Evolutionary conservation across 2,329 filamentous ascomycete genomes (phyloP).

Genomic region (Ilyonectria mors-panacis): DNA sequence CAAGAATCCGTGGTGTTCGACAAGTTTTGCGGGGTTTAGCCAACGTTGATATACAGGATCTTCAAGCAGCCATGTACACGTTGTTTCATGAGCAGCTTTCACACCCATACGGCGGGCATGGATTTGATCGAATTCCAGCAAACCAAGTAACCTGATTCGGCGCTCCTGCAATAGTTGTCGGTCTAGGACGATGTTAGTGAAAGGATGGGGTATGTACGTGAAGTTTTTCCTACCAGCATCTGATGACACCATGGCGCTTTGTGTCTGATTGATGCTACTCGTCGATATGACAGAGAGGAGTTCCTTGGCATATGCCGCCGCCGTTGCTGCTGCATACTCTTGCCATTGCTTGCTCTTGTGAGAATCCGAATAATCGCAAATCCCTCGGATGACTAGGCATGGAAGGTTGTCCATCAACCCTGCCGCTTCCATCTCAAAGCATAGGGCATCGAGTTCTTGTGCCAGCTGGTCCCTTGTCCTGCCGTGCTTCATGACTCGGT

Average conservation of each 20-base stretch:
- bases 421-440: no score
- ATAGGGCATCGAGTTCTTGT: constrained; percentile 5
- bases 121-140: neutral
- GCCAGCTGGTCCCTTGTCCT: constrained; percentile 48
- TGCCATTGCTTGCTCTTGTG: constrained; percentile 57
- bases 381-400: constrained; percentile 52
- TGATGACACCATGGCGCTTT: no score
- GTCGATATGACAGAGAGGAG: constrained; percentile 21
- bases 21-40: constrained; percentile 15
- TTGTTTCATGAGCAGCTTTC: neutral
- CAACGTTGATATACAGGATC: constrained; percentile 1
- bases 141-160: neutral
- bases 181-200: no score
- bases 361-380: constrained; percentile 56
- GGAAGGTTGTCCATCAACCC: constrained; percentile 33
- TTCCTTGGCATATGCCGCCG: constrained; percentile 46
- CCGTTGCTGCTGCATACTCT: constrained; percentile 50
- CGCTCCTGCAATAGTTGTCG: no score
- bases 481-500: constrained; percentile 53
- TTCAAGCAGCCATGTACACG: neutral
- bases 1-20: constrained; percentile 43
- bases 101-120: neutral
- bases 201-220: no score
- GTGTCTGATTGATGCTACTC: no score
- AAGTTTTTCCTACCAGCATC: no score